Base-by-base conservation (phyloP, 805 yeast species). In the Barnettozyma wickerhamii region DNA sequence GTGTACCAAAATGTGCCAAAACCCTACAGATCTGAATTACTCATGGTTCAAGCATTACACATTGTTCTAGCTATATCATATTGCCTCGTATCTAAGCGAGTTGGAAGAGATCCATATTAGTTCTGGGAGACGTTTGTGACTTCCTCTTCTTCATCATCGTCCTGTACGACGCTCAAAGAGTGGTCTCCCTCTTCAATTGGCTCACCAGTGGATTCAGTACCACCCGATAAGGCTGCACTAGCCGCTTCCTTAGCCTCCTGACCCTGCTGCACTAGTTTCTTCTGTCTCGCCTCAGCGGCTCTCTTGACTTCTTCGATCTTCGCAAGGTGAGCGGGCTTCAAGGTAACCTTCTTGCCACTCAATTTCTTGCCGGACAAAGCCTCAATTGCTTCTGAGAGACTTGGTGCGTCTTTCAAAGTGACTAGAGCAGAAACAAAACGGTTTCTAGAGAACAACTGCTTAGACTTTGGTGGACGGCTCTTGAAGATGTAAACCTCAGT, bases 401-500 rank as follows among this genome's bases (percentile, higher is more conserved):
- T 69, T 15, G 57, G 65, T 2, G 61, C 69, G n/a, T 66, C 64
- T 14, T 67, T 64, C 42, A 74, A 60, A 35, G 69, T 74, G 37
- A 69, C 73, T 62, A 72, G 70, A 38, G 85, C 87, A 38, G 74
- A 70, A 12, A 70, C 69, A 38, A 60, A 50, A 33, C 63, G 63
- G 35, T 63, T 65, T 19, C 37, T 35, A 23, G 60, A 45, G 66
- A 59, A 40, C 51, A 52, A 30, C 53, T 50, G 40, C 46, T 48
- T 37, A 33, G 35, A 24, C 50, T 45, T 36, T 48, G 51, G 30
- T 54, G 49, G 19, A 34, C 62, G 63, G 30, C 65, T 65, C 50
- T 67, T 71, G 52, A 68, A 72, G 32, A 77, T 65, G 55, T 68
- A 71, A 30, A 76, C 67, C 32, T 69, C 74, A 27, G 63, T 62